Conservation (phyloP, 2,329 filamentous ascomycete species). For the Phialophora tarda region DNA sequence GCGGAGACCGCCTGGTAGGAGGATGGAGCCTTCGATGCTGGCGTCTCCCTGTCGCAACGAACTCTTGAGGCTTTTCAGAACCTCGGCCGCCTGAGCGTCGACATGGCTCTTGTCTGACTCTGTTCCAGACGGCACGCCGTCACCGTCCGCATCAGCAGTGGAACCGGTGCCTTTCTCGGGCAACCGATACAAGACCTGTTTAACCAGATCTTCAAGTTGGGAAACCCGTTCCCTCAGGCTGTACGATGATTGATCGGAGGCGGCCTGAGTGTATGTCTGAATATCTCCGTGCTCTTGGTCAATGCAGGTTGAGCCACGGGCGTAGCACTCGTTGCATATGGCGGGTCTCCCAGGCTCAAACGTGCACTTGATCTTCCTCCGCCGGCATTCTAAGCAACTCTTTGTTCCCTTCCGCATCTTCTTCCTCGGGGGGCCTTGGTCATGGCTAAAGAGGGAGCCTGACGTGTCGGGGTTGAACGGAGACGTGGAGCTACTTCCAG, state of each 20-base stretch:
- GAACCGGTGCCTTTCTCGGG: constrained; percentile 37
- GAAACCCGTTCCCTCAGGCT: constrained; percentile 49
- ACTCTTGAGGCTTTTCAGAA: constrained; percentile 39
- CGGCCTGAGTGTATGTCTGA: constrained; percentile 37
- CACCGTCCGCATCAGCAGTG: constrained; percentile 1
- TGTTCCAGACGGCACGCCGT: neutral
- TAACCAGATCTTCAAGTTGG: constrained; percentile 47
- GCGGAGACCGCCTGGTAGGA: constrained; percentile 41
- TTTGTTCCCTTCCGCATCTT: constrained; percentile 53
- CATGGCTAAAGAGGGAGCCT: constrained; percentile 36
- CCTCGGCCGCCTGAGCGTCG: constrained; percentile 40
- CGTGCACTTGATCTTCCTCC: constrained; percentile 53
- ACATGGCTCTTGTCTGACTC: constrained; percentile 32
- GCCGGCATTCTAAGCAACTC: constrained; percentile 51
- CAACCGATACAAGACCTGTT: constrained; percentile 44
- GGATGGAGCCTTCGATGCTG: constrained; percentile 32
- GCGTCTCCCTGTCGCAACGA: constrained; percentile 26
- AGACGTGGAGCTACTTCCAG: constrained; percentile 31
- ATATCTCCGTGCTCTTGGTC: constrained; percentile 48
- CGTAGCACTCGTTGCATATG: constrained; percentile 50
- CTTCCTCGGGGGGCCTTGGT: constrained; percentile 47
- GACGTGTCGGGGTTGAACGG: constrained; percentile 31
- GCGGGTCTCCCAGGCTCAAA: constrained; percentile 44
- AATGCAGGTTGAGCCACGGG: constrained; percentile 48
- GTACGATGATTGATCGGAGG: constrained; percentile 41